Base-by-base conservation (phyloP, 2,329 filamentous ascomycete genomes). In the Xylariales sp. region DNA sequence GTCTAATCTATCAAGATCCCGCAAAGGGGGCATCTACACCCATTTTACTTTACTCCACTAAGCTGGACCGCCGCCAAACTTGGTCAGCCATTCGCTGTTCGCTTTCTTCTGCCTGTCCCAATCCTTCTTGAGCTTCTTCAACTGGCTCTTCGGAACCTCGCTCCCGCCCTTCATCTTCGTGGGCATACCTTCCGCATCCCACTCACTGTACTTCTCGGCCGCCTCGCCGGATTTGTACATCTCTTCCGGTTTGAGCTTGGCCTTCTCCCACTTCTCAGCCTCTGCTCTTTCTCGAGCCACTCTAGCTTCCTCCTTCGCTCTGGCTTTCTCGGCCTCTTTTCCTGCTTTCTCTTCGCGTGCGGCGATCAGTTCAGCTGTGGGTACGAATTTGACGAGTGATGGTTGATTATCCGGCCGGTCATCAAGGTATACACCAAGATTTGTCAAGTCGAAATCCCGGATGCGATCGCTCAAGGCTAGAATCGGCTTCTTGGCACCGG, bases 101-200 rank as follows among this genome's bases (percentile, higher is more conserved):
- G 78, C 62, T 74, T 91, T 94, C 73, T 89, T 93, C 69, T 96
- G 91, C 59, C 74, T 82, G 53, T 94, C 86, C 87, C 87, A 95
- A 42, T 88, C 83, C 71, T 96, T 96, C 66, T 74, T 82, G 52
- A 95, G 63, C 69, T 88, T 90, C 74, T 96, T 96, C 38, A 68
- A 57, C 57, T 81, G 78, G 45, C 76, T 85, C 71, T 95, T 95
- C 4, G 86, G 77, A 27, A 96, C 73, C 51, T 94, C 88, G 46
- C 80, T 82, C 0, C 88, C 89, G 22, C 86, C 81, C 47, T 79
- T 81, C 59, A 89, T 79, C 64, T 82, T 86, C 0, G 77, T 85
- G 2, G 91, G 90, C 48, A 95, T 47, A 0, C 90, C 90, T 43
- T 91, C 83, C 5, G 75, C 82, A 57, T 95, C 88, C 87, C 88